A percentile compares a stretch with the other conserved stretches of the same genome.
Evolutionary conservation across 1,139 yeast genomes (phyloP).

Genomic region (Meyerozyma elateridarum): DNA sequence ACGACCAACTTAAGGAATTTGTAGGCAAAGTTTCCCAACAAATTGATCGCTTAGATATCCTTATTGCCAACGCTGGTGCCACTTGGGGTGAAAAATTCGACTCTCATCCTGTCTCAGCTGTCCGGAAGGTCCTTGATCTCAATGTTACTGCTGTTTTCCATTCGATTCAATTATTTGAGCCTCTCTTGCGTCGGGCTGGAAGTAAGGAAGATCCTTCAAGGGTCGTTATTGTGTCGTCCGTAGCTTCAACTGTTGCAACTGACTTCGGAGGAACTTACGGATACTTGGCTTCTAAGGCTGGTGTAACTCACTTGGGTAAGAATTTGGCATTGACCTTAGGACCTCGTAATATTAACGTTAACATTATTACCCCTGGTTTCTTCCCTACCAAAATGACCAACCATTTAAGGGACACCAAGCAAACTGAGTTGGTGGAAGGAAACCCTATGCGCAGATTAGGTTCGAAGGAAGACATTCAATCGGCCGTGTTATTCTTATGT

Average conservation of each 20-base stretch:
- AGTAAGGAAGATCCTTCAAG: slow-evolving; percentile 59
- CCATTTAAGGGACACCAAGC: slow-evolving; percentile 54
- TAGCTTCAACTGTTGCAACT: slow-evolving; percentile 39
- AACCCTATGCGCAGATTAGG: slow-evolving; percentile 72
- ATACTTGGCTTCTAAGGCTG: slow-evolving; percentile 73
- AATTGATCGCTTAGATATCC: slow-evolving; percentile 51
- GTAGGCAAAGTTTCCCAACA: slow-evolving; percentile 36
- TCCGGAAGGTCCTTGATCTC: slow-evolving; percentile 60
- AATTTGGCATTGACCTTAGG: slow-evolving; percentile 61
- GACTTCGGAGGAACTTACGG: slow-evolving; percentile 60
- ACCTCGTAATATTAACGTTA: slow-evolving; percentile 62
- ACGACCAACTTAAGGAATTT: slow-evolving; percentile 47
- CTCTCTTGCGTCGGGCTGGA: slow-evolving; percentile 53
- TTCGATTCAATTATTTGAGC: slow-evolving; percentile 58
- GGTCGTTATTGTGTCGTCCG: slow-evolving; percentile 64
- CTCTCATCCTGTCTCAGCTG: slow-evolving; percentile 56
- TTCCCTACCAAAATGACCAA: slow-evolving; percentile 75
- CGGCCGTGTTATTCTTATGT: slow-evolving; percentile 55
- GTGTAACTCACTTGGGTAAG: slow-evolving; percentile 66
- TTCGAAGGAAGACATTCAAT: slow-evolving; percentile 54
- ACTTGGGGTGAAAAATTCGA: slow-evolving; percentile 74
- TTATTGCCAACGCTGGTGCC: slow-evolving; percentile 79
- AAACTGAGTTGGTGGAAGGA: slow-evolving; percentile 41
- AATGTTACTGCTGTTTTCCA: slow-evolving; percentile 71
- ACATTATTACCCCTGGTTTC: slow-evolving; percentile 73